phyloP scores from a whole-genome alignment of 129 eudicot species.

The Smallanthus sonchifolius region DNA sequence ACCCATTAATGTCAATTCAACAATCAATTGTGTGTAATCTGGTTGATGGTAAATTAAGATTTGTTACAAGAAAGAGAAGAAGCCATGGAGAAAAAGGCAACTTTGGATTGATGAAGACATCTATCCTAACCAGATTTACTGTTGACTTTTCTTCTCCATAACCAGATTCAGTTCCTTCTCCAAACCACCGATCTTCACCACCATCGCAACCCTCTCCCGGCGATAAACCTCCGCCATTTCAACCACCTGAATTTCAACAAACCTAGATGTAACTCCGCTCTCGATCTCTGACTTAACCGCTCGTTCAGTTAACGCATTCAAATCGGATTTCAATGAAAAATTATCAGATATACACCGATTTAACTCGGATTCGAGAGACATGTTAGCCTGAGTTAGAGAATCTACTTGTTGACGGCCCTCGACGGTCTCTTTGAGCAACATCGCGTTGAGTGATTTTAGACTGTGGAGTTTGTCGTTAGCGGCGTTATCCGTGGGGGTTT shows the following conservation, averaged over 20 bases:
- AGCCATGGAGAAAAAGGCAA: constrained; percentile 50
- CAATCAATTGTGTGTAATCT: too few relatives aligned
- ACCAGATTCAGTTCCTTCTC: constrained; percentile 36
- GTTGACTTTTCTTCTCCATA: constrained; percentile 28
- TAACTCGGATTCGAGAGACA: constrained; percentile 50
- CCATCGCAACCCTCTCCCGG: constrained; percentile 17
- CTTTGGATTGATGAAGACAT: constrained; percentile 68
- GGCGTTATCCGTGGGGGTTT: constrained; percentile 23
- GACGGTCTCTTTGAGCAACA: constrained; percentile 62
- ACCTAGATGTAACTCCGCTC: constrained; percentile 30
- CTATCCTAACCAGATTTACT: too few relatives aligned
- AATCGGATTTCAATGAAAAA: constrained; percentile 30
- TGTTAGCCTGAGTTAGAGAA: constrained; percentile 32
- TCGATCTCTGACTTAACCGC: constrained; percentile 43
- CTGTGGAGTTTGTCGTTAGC: constrained; percentile 49
- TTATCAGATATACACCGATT: constrained; percentile 46
- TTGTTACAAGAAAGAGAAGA: constrained; percentile 73
- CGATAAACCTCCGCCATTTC: constrained; percentile 26
- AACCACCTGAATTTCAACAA: constrained; percentile 31
- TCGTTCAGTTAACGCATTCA: constrained; percentile 38
- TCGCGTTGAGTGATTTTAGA: constrained; percentile 57
- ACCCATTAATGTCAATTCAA: background rate
- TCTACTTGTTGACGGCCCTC: constrained; percentile 76
- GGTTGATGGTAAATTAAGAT: too few relatives aligned
- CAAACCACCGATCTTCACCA: constrained; percentile 24